Evolutionary conservation across 78 protist species (phyloP).

Genomic region (Cyanophora paradoxa): DNA sequence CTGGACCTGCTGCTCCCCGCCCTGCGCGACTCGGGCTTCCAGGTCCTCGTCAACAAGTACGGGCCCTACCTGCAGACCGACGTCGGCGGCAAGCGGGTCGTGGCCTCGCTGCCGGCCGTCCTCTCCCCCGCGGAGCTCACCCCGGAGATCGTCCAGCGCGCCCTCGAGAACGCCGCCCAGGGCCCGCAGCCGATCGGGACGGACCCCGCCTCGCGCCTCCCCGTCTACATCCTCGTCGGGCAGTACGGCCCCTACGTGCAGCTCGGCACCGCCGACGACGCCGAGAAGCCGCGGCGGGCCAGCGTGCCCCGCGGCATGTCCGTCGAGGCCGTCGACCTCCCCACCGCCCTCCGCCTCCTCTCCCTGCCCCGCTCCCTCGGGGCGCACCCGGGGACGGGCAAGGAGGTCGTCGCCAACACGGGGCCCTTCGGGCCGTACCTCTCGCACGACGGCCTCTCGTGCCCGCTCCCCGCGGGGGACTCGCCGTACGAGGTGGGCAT

Average conservation of each 20-base stretch:
- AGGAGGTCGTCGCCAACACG: too few species aligned
- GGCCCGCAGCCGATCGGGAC: neutral
- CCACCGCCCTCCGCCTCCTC: neutral
- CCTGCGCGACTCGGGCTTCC: too few species aligned
- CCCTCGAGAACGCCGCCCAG: neutral
- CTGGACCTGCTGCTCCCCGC: neutral
- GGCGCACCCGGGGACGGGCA: conserved; percentile 8
- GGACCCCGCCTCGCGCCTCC: neutral
- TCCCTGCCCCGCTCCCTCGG: neutral
- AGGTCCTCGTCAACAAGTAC: too few species aligned
- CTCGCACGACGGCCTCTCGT: too few species aligned
- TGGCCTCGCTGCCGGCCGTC: too few species aligned
- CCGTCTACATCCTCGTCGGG: neutral
- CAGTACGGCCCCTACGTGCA: conserved; percentile 15
- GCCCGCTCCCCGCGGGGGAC: too few species aligned
- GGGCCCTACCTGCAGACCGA: neutral
- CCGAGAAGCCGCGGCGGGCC: neutral
- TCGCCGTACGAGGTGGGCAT: too few species aligned
- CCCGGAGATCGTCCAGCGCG: neutral
- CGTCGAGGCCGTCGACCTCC: neutral
- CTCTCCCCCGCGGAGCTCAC: neutral
- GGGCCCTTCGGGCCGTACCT: too few species aligned
- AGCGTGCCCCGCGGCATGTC: neutral
- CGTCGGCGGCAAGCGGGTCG: neutral
- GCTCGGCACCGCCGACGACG: neutral